A percentile compares a stretch with the other conserved stretches of the same genome.
phyloP scores from a whole-genome alignment of 306 rosid species.

The Acacia crassicarpa region DNA sequence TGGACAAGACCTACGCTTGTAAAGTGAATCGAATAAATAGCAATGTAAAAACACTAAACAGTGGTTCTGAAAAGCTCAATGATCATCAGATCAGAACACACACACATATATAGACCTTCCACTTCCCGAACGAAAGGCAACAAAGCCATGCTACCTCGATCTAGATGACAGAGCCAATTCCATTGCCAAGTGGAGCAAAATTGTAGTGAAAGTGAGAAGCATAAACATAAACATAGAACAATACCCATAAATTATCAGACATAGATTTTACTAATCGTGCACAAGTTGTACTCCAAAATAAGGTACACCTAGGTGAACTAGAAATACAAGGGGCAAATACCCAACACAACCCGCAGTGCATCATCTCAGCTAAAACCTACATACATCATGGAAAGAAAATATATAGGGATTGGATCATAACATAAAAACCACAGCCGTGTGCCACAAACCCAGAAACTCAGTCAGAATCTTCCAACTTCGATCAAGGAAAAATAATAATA shows the following conservation, averaged over 20 bases:
- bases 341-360: conserved; percentile 19
- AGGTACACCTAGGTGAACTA: conserved; percentile 29
- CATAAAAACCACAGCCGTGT: conserved; percentile 32
- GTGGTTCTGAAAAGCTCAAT: background rate
- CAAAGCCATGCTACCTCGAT: background rate
- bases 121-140: background rate
- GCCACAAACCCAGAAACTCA: conserved; percentile 37
- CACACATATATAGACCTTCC: background rate
- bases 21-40: background rate
- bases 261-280: background rate
- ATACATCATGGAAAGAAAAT: background rate
- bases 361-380: conserved; percentile 4
- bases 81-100: background rate
- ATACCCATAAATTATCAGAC: conserved; percentile 1
- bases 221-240: background rate
- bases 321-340: conserved; percentile 24
- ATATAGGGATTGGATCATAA: conserved; percentile 3
- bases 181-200: background rate
- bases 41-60: background rate
- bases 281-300: background rate
- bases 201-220: background rate
- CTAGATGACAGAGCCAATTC: background rate
- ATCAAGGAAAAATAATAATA: conserved; percentile 11
- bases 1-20: background rate
- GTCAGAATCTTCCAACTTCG: conserved; percentile 30